These are phyloP conservation scores for Stephania cephalantha DNA, from an alignment of 164 flowering plant species.

Conservation along the genomic window DNA sequence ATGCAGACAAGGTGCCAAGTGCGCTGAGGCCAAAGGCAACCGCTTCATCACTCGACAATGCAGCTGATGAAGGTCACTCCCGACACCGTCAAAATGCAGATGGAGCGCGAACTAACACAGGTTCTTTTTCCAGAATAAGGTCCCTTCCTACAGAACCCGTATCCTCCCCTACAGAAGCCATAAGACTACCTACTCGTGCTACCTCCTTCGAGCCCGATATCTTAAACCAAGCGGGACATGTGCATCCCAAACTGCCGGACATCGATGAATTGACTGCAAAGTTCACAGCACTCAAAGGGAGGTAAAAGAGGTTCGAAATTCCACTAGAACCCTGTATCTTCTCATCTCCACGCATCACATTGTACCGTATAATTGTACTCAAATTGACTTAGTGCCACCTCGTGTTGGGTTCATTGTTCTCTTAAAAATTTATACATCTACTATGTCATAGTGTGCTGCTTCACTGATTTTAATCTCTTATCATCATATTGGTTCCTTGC, in stretches of 20 bases:
- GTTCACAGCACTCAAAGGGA: constrained; percentile 62
- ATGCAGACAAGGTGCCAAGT: constrained; percentile 25
- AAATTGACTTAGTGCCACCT: not conserved
- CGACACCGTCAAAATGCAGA: constrained; percentile 15
- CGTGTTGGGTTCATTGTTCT: not conserved
- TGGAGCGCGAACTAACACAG: constrained; percentile 20
- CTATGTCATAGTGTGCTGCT: not conserved
- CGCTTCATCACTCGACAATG: constrained; percentile 17
- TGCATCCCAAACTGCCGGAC: constrained; percentile 64
- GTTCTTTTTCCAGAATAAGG: constrained; percentile 37
- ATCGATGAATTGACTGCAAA: constrained; percentile 52
- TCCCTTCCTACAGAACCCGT: constrained; percentile 67
- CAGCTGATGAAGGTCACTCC: constrained; percentile 15
- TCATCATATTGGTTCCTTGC: not conserved
- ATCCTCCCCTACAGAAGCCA: constrained; percentile 26
- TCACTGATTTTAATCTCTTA: not conserved
- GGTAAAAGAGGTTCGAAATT: constrained; percentile 10
- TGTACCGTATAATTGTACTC: not conserved
- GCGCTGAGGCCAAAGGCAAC: constrained; percentile 26
- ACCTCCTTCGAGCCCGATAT: constrained; percentile 48
- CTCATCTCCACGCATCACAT: not conserved
- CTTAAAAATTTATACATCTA: not conserved
- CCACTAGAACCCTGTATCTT: not conserved
- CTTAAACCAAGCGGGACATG: constrained; percentile 24
- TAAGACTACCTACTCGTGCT: constrained; percentile 48